These are phyloP conservation scores for Cerrena zonata DNA, from an alignment of 1,284 basidiomycete species.

Conservation along the genomic window DNA sequence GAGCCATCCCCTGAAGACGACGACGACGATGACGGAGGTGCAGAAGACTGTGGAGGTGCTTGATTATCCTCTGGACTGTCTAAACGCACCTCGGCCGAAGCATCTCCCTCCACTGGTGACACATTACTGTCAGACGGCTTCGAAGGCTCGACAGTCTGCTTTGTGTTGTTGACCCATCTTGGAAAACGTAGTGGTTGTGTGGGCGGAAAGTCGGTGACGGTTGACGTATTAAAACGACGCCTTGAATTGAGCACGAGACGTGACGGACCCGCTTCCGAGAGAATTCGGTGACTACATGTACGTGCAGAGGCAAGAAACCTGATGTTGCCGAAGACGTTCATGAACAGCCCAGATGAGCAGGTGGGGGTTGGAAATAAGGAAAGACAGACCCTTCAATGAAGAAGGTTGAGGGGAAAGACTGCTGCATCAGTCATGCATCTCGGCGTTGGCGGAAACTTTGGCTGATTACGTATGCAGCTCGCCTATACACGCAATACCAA, in stretches of 20 bases:
- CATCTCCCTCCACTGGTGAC: constrained; percentile 14
- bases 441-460: no score
- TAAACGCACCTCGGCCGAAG: constrained; percentile 13
- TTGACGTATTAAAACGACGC: constrained; percentile 28
- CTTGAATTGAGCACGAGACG: background rate
- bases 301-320: constrained; percentile 19
- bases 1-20: constrained; percentile 26
- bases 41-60: constrained; percentile 23
- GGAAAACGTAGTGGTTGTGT: constrained; percentile 21
- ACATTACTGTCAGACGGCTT: constrained; percentile 1
- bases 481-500: no score
- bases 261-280: constrained; percentile 21
- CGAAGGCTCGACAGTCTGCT: background rate
- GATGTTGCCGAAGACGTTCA: constrained; percentile 26
- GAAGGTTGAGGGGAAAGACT: no score
- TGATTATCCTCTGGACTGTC: constrained; percentile 24
- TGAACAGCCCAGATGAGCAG: constrained; percentile 5
- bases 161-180: constrained; percentile 26
- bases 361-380: background rate
- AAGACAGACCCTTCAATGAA: background rate
- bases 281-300: constrained; percentile 23
- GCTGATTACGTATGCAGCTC: no score
- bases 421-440: no score
- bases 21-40: constrained; percentile 24
- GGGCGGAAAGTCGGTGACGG: constrained; percentile 25